Base-by-base conservation (phyloP, 2,329 filamentous ascomycete genomes). In the Trichoderma brevicompactum region DNA sequence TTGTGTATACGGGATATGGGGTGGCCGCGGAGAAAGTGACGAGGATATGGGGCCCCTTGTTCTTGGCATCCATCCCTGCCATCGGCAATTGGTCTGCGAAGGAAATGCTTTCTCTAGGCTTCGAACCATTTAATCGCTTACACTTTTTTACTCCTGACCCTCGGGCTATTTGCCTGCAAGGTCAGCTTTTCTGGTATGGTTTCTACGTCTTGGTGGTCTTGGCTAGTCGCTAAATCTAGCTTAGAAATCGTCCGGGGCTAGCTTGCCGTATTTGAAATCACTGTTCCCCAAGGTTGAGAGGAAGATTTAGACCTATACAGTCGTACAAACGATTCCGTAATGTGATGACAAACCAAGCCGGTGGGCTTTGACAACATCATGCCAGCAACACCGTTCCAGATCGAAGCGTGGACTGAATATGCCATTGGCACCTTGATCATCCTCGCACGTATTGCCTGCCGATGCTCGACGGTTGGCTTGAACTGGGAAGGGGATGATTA, bases 321-420 rank as follows among this genome's bases (percentile, higher is more conserved):
- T 32, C 6, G 12, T 49, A 1, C 46, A 4, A 6, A 32, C 15
- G 8, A 1, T 49, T 49, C 32, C 12, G 0, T 49, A 19, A 52
- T 36, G 15, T 12, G 28, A 52, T 52, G n/a, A 40, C 2, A 54
- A 40, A n/a, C 5, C n/a, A 12, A 12, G 23, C 2, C 8, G 28
- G 15, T 54, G 34, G 17, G 5, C 34, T 40, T 8, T 34, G 34
- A 54, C 50, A 32, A 40, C 38, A 56, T 34, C 46, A 74, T 72
- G 70, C 46, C 68, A 10, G 72, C 74, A n/a, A 79, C 77, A 5
- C 78, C 79, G 3, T 81, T 81, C 64, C 76, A 79, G 65, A 74
- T 70, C 2, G 79, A 81, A 68, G 78, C 78, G 8, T 82, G 80
- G 79, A 72, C 72, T 15, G 80, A 82, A 63, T 81, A 80, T 54